These are phyloP conservation scores for Chalciporus piperatus DNA, from an alignment of 768 basidiomycete species.

Conservation along the genomic window DNA sequence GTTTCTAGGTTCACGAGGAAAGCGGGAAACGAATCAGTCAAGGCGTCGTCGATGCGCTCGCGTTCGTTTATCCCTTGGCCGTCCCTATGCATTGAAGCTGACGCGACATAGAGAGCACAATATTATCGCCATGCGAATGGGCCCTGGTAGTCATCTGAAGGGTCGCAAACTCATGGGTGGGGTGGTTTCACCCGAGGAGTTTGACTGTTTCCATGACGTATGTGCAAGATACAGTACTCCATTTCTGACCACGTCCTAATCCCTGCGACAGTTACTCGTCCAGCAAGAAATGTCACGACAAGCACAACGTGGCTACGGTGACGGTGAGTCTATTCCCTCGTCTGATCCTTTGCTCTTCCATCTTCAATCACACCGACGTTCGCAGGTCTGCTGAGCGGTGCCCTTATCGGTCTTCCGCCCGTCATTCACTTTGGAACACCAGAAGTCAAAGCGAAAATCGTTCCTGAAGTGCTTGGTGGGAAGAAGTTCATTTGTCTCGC, in stretches of 20 bases:
- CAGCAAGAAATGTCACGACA: slow-evolving; percentile 75
- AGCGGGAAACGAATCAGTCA: slow-evolving; percentile 55
- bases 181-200: slow-evolving; percentile 33
- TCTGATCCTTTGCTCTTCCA: not conserved
- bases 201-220: slow-evolving; percentile 87
- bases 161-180: slow-evolving; percentile 67
- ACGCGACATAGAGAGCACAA: slow-evolving; percentile 33
- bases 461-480: slow-evolving; percentile 67
- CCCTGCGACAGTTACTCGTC: slow-evolving; percentile 55
- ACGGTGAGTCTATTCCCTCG: slow-evolving; percentile 44
- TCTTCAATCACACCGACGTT: not conserved
- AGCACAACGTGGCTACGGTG: slow-evolving; percentile 74
- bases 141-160: slow-evolving; percentile 79
- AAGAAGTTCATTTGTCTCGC: slow-evolving; percentile 87
- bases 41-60: slow-evolving; percentile 54
- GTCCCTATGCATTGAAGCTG: not conserved
- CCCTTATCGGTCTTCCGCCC: slow-evolving; percentile 82
- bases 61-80: slow-evolving; percentile 29
- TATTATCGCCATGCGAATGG: slow-evolving; percentile 51
- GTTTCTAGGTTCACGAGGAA: slow-evolving; percentile 43
- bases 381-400: slow-evolving; percentile 61
- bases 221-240: slow-evolving; percentile 1
- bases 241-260: not conserved
- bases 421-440: slow-evolving; percentile 78
- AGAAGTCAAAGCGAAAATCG: slow-evolving; percentile 52